phyloP scores from a whole-genome alignment of 768 basidiomycete genomes.

The Holtermannia corniformis region DNA sequence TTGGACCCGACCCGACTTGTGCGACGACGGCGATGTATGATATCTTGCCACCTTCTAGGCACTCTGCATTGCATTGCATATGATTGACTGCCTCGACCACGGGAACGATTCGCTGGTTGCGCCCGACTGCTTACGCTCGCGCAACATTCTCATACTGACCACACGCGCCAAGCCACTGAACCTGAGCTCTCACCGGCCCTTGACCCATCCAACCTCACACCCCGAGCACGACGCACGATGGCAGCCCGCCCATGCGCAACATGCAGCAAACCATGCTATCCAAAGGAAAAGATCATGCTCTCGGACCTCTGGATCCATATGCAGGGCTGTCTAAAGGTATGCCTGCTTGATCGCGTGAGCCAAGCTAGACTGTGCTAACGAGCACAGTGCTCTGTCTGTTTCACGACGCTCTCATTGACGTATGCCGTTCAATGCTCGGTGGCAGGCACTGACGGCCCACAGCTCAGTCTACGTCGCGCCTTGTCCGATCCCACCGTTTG shows the following conservation, averaged over 20 bases:
- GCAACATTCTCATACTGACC: too few relatives aligned
- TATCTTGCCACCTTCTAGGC: too few relatives aligned
- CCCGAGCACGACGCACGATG: not conserved
- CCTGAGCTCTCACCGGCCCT: too few relatives aligned
- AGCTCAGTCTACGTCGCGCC: slow-evolving; percentile 12
- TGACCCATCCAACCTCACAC: too few relatives aligned
- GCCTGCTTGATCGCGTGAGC: too few relatives aligned
- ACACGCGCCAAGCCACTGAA: too few relatives aligned
- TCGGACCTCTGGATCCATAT: slow-evolving; percentile 15
- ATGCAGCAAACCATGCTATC: slow-evolving; percentile 11
- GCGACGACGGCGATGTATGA: too few relatives aligned
- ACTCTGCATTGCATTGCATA: too few relatives aligned
- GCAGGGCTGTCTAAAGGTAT: slow-evolving; percentile 12
- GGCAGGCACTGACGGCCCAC: not conserved
- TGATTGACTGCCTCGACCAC: too few relatives aligned
- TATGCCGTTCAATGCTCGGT: not conserved
- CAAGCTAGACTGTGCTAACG: not conserved
- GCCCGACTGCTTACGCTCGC: too few relatives aligned
- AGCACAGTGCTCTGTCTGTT: slow-evolving; percentile 12
- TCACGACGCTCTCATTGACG: slow-evolving; percentile 7
- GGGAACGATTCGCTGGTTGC: too few relatives aligned
- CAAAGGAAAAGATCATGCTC: slow-evolving; percentile 8
- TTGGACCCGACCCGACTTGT: too few relatives aligned
- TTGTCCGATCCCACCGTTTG: not conserved
- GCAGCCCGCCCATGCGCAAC: slow-evolving; percentile 4